Base-by-base conservation (phyloP, 2,329 filamentous ascomycete species). In the Arthroderma sp. region DNA sequence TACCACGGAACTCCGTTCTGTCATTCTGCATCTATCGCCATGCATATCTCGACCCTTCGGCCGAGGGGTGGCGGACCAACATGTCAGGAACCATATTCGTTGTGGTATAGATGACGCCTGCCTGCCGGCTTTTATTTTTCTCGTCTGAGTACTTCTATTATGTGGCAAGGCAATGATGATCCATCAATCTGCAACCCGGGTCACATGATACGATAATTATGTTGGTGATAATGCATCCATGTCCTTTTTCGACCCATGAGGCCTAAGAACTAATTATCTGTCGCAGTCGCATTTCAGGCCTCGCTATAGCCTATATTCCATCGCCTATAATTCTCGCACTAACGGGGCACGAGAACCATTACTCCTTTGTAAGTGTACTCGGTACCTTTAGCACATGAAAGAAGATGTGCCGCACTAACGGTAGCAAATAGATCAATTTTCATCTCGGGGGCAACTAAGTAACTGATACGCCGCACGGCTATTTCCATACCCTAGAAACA, bases 201-300 rank as follows among this genome's bases (percentile, higher is more conserved):
- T 51, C 44, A 51, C 44, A 51, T 51, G 44, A 51, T 17, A 33
- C 2, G 28, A 31, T 51, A 31, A n/a, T 51, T 51, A 51, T 51
- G 23, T 51, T 51, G 44, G 44, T 51, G 44, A 51, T 51, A 51
- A 51, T 51, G 44, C 44, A 51, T 33, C 44, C 28, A 33, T 51
- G 44, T 33, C 44, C 2, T 51, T 51, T 44, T 15, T 19, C 44
- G 44, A 51, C 23, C 23, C 25, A 51, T 8, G 15, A 19, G 33
- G 44, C 44, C 11, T 15, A 51, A 28, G 25, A 19, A 31, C 23
- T 33, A 9, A 7, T 31, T 31, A 31, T 7, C 25, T 11, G 11
- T 19, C 41, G 41, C 44, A 33, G 44, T 31, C 25, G n/a, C 25
- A 31, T 19, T 19, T n/a, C 44, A 31, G 25, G 7, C 15, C 15